A percentile compares a stretch with the other conserved stretches of the same genome.
Conservation (phyloP, 2,329 filamentous ascomycete genomes). For the Elsinoe fawcettii region DNA sequence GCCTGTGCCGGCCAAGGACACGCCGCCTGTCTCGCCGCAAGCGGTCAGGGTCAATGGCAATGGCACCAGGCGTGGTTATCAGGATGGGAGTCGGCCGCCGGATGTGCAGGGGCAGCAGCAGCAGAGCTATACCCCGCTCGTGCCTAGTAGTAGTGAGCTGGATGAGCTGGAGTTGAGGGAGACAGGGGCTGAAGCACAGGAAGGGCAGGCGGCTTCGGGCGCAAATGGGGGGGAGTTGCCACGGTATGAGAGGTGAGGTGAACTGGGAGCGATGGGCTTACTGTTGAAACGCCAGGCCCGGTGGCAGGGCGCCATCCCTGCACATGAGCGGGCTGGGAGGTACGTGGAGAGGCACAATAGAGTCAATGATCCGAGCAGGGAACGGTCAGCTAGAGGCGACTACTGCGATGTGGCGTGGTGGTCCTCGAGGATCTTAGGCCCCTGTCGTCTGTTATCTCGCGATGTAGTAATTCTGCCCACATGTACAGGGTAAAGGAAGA, state of each 20-base stretch:
- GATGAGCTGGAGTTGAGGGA: not conserved
- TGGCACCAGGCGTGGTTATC: not conserved
- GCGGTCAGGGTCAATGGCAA: not conserved
- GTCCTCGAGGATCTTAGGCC: no score
- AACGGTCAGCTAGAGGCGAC: no score
- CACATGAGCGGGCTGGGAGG: no score
- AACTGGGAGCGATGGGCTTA: no score
- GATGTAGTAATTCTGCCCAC: no score
- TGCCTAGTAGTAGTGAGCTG: not conserved
- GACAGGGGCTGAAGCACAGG: slow-evolving; percentile 13
- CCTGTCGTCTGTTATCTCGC: no score
- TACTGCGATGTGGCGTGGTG: no score
- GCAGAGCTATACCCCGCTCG: not conserved
- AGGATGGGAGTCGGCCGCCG: not conserved
- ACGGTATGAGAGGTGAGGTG: slow-evolving; percentile 13
- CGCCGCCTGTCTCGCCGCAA: not conserved
- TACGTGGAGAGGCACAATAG: no score
- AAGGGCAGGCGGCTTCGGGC: slow-evolving; percentile 1
- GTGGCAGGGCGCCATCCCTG: no score
- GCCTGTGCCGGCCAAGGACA: not conserved
- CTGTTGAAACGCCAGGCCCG: no score
- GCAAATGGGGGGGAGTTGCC: slow-evolving; percentile 11
- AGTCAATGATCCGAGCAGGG: no score
- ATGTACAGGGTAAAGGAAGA: no score
- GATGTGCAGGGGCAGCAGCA: not conserved